Evolutionary conservation across 352 stramenopile species (phyloP), one percentile per base, ranked within the genome.

Genomic region (Phytophthora quininea): DNA sequence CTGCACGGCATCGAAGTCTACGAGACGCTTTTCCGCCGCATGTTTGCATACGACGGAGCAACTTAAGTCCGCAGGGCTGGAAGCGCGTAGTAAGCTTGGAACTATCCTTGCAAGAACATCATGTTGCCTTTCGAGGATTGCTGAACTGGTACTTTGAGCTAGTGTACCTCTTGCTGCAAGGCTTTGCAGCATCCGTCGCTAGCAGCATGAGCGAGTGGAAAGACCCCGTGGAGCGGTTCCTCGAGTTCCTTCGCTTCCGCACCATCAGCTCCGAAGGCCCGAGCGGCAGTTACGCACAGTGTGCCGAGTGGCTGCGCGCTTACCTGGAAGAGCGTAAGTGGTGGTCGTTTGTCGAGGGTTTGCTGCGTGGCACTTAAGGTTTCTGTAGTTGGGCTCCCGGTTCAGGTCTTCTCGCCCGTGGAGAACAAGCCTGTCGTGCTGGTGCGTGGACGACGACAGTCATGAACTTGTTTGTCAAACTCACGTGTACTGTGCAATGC

Each of bases 1-100:
- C 64, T 98, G 37, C 80, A 97, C 50, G 97, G 96, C 30, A 96
- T 99, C 66, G 77, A 86, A 43, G 86, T 98, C 31, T 99, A 85
- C 70, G 75, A 77, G 49, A 68, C 65, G n/a, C 56, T 90, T 8
- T 91, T 91, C 52, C 67, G 65, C 9, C 69, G 73, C 45, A 66
- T 91, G 54, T 86, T 91, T 38, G 50, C 72, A 27, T 65, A 81
- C 32, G 48, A 27, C 30, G 43, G 65, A 35, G 47, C 38, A 48
- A 54, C 54, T 19, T 65, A 42, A 24, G 31, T 54, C 27, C 40
- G 9, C 48, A 54, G 29, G 38, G 38, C 38, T 46, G 5, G 4
- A 46, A 24, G 14, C 3, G 38, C 14, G 19, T 46, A 24, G 19
- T 24, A 24, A 24, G 19, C 19, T 24, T 24, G 19, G 19, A 24